Evolutionary conservation across 257 asterid species (phyloP), one percentile per base, ranked within the genome.

Genomic region (Solanum sitiens): DNA sequence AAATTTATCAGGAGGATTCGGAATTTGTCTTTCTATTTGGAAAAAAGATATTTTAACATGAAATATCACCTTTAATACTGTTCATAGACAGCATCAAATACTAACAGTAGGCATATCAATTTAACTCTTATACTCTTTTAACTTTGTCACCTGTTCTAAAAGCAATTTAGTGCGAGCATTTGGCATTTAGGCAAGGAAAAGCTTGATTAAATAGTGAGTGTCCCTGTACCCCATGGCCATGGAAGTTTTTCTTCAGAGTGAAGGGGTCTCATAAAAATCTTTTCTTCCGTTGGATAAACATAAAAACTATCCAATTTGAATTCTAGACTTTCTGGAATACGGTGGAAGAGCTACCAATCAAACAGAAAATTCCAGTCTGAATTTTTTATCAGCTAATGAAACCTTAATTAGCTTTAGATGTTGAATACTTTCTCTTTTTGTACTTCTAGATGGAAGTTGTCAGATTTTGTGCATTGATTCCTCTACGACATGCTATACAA

Each of bases 401-500:
- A 56, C 30, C 30, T 25, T 33, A 35, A 83, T 87, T 59, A 72
- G 39, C 75, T 87, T 65, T 37, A 70, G 74, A 30, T 82, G 83
- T 83, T 88, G 33, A 72, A 71, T 63, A n/a, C 11, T 15, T 32
- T 82, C 42, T 27, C 59, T 86, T 37, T 44, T 77, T 88, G 83
- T 45, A 74, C 83, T 63, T 90, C 86, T 90, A 89, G 94, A 37
- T 37, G 90, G 63, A 27, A 88, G 86, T 11, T 45, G 83, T 79
- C 90, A 86, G 83, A 88, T 83, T 21, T 12, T 87, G 67, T 87
- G 90, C 84, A 85, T 90, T 83, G 86, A 83, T 86, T 86, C 92
- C 65, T 91, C 94, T 72, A 83, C 89, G 82, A 89, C 88, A 32
- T 85, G 89, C 89, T 91, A 84, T 85, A 73, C 86, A 87, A 90